A percentile compares a stretch with the other conserved stretches of the same genome.
Evolutionary conservation across 768 basidiomycete species (phyloP).

Genomic region (Rhizopogon rudus): DNA sequence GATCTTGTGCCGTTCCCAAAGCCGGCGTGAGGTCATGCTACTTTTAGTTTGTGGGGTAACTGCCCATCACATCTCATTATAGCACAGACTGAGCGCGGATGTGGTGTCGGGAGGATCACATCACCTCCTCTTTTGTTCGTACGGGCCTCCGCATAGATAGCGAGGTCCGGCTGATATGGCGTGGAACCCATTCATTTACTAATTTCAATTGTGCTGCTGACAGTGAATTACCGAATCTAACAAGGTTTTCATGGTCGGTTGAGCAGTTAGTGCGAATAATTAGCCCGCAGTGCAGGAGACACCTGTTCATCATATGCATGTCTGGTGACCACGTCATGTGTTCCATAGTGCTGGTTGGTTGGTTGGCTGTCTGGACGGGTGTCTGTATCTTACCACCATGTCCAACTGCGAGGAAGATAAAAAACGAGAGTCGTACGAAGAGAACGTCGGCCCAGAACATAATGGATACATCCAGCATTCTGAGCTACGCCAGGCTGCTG

Average conservation of each 20-base stretch:
- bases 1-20: too few relatives aligned
- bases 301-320: background rate
- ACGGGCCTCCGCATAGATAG: constrained; percentile 4
- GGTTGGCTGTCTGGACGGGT: background rate
- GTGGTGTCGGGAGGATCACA: background rate
- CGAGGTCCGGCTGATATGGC: background rate
- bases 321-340: background rate
- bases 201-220: background rate
- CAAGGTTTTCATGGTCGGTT: background rate
- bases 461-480: background rate
- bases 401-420: constrained; percentile 10
- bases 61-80: background rate
- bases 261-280: background rate
- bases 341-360: background rate
- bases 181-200: background rate
- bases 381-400: constrained; percentile 7
- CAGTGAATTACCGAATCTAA: background rate
- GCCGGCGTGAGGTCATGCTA: background rate
- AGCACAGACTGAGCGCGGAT: background rate
- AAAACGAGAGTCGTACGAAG: constrained; percentile 7
- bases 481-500: constrained; percentile 9
- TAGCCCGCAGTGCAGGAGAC: background rate
- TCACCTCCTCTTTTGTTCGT: background rate
- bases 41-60: background rate
- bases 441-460: background rate